Base-by-base conservation (phyloP, 768 basidiomycete genomes). In the Lentinus tigrinus region DNA sequence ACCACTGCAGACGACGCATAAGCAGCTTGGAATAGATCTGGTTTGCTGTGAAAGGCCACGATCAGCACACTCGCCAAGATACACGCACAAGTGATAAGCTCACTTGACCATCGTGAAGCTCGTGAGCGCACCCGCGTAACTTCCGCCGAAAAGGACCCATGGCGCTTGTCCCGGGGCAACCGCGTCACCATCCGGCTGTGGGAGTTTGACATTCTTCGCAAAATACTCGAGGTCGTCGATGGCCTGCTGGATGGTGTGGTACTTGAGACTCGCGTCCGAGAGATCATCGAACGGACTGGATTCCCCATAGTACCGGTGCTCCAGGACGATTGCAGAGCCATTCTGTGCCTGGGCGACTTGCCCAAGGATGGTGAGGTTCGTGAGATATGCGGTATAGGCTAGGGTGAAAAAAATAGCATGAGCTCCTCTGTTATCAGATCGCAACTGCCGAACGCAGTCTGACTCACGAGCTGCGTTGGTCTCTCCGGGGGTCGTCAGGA, bases 251-350 rank as follows among this genome's bases (percentile, higher is more conserved):
- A 91, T 79, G 2, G 86, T 89, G 67, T 85, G 85, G 13, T 81
- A 62, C 46, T 73, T 70, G 43, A 91, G 72, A 65, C 84, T 88
- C 63, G 78, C 70, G 26, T 79, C 80, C 34, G 75, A 81, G 26
- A 91, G 78, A 67, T 89, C 78, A 19, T 79, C 73, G 47, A 77
- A 79, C 4, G 89, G 89, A 66, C 88, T 91, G 56, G 88, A 90
- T n/a, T 81, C 70, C 14, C 89, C 89, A 60, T 84, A 90, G 75
- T 85, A 91, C 23, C 89, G 79, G 65, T 91, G 89, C 64, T 91
- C 88, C 23, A 89, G 60, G 24, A 89, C 73, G 60, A 90, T 74
- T 4, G 81, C 78, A 17, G 82, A 82, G 21, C 84, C 88, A 34
- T 80, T 81, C 57, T 87, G 76, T 67, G 85, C 83, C 65, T 87